Evolutionary conservation across 371 early-diverging fungal genomes (phyloP).

Genomic region (Mucor irregularis): DNA sequence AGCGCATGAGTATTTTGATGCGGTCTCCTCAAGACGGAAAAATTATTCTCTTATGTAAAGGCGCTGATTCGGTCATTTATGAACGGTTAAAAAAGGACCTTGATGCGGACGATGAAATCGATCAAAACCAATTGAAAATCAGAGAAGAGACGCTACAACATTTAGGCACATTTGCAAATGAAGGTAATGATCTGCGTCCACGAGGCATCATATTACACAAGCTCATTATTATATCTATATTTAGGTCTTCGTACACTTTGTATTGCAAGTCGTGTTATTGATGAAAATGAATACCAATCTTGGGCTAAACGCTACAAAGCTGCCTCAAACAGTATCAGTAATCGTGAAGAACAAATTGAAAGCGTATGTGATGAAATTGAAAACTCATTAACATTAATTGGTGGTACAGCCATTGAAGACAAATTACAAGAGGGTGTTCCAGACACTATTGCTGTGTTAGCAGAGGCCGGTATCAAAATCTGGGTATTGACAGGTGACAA

Average conservation of each 20-base stretch:
- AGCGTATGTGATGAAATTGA: constrained; percentile 86
- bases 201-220: not conserved
- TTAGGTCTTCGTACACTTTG: constrained; percentile 89
- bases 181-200: constrained; percentile 38
- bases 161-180: constrained; percentile 78
- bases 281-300: constrained; percentile 71
- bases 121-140: constrained; percentile 42
- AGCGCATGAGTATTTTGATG: constrained; percentile 85
- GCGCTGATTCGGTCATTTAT: constrained; percentile 93
- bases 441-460: constrained; percentile 84
- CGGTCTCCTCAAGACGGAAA: constrained; percentile 67
- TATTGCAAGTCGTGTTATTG: constrained; percentile 79
- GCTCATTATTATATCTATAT: not conserved
- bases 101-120: constrained; percentile 48
- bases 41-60: constrained; percentile 89
- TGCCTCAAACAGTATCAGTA: constrained; percentile 79
- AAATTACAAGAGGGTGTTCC: constrained; percentile 94
- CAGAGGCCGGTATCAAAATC: constrained; percentile 90
- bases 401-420: constrained; percentile 92
- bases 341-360: constrained; percentile 82
- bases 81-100: constrained; percentile 60
- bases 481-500: constrained; percentile 99
- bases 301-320: constrained; percentile 79
- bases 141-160: constrained; percentile 42
- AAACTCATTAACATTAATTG: constrained; percentile 67